Conservation (phyloP, 257 asterid species). For the Capsicum chinense region DNA sequence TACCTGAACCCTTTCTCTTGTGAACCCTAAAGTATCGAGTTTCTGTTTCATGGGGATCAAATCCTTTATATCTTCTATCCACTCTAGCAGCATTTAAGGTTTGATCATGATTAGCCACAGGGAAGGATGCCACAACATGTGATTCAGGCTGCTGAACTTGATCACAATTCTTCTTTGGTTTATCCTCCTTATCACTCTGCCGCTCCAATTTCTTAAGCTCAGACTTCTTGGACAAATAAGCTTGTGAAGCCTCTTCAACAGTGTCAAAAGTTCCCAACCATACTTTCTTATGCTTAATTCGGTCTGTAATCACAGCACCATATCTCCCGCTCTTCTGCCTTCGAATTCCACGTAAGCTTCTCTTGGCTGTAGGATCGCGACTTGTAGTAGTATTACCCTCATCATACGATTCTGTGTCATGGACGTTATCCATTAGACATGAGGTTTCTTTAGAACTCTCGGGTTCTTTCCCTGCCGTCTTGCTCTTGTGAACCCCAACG, state of each 20-base stretch:
- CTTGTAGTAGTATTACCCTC: not conserved
- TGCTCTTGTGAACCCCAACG: not conserved
- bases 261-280: conserved; percentile 26
- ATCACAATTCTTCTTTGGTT: not conserved
- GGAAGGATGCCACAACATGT: not conserved
- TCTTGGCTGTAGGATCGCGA: not conserved
- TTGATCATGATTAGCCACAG: conserved; percentile 12
- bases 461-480: not conserved
- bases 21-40: not conserved
- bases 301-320: not conserved
- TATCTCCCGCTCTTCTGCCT: not conserved
- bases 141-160: conserved; percentile 14
- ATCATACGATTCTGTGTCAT: not conserved
- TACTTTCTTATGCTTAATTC: not conserved
- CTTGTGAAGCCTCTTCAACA: not conserved
- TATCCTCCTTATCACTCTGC: not conserved
- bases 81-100: not conserved
- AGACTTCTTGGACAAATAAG: not conserved
- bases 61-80: not conserved
- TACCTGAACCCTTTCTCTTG: conserved; percentile 14
- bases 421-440: not conserved
- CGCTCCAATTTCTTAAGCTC: not conserved
- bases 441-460: not conserved
- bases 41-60: not conserved
- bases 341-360: not conserved